Conservation (phyloP, 305 asterid genomes). For the Fraxinus albicans region DNA sequence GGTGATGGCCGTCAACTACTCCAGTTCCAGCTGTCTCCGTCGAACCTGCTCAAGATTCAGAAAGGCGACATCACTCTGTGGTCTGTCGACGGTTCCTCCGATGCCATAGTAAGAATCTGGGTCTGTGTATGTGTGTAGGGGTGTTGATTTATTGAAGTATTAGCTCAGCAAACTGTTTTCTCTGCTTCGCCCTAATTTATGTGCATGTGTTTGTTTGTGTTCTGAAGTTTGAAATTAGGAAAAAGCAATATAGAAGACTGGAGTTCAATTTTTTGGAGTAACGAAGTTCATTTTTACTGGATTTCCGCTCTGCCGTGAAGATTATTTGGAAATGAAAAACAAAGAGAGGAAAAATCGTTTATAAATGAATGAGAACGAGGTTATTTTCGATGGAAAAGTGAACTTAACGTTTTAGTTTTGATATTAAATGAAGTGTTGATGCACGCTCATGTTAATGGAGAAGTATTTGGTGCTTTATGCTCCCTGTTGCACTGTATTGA, state of each 20-base stretch:
- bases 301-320: neutral
- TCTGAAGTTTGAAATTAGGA: neutral
- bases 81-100: slow-evolving; percentile 81
- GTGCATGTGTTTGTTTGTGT: neutral
- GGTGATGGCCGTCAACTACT: slow-evolving; percentile 20
- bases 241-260: neutral
- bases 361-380: neutral
- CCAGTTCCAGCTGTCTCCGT: slow-evolving; percentile 50
- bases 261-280: neutral
- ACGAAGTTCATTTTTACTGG: neutral
- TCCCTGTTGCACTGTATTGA: neutral
- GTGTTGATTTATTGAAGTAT: neutral
- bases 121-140: neutral
- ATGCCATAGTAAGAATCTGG: slow-evolving; percentile 64
- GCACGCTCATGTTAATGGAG: neutral
- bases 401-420: neutral
- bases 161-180: neutral
- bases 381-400: neutral
- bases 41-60: slow-evolving; percentile 59
- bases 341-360: neutral
- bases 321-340: neutral
- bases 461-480: neutral
- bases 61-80: slow-evolving; percentile 84
- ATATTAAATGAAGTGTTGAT: neutral
- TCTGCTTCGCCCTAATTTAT: neutral